Conservation (phyloP, 345 rosid species). For the Diplotaxis tenuifolia region DNA sequence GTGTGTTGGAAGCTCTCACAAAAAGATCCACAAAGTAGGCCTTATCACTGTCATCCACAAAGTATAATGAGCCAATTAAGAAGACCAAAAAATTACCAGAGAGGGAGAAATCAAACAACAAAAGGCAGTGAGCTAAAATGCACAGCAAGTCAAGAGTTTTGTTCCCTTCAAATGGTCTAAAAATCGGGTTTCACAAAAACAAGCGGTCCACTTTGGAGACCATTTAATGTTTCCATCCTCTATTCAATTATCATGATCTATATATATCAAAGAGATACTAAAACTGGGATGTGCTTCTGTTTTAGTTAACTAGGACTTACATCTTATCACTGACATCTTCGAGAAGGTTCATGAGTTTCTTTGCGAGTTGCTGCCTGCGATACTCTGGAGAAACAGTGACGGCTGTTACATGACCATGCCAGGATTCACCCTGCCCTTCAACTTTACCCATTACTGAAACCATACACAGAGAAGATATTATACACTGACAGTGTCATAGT, state of each 20-base stretch:
- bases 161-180: too few species aligned
- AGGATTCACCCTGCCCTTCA: slow-evolving; percentile 96
- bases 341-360: slow-evolving; percentile 43
- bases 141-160: not conserved
- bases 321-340: slow-evolving; percentile 87
- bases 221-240: too few species aligned
- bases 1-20: slow-evolving; percentile 93
- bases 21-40: too few species aligned
- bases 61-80: slow-evolving; percentile 15
- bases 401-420: slow-evolving; percentile 50
- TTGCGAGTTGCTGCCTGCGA: slow-evolving; percentile 50
- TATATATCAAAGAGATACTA: too few species aligned
- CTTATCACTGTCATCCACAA: slow-evolving; percentile 58
- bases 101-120: not conserved
- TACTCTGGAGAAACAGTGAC: too few species aligned
- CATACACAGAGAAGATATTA: slow-evolving; percentile 16
- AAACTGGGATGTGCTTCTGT: too few species aligned
- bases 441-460: slow-evolving; percentile 88
- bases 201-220: too few species aligned
- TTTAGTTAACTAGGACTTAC: slow-evolving; percentile 57
- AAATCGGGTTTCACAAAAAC: too few species aligned
- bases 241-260: too few species aligned
- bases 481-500: not conserved
- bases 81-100: not conserved
- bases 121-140: not conserved